Conservation (phyloP, 225 moss, liverwort and hornwort genomes). For the Pseudoscleropodium purum region DNA sequence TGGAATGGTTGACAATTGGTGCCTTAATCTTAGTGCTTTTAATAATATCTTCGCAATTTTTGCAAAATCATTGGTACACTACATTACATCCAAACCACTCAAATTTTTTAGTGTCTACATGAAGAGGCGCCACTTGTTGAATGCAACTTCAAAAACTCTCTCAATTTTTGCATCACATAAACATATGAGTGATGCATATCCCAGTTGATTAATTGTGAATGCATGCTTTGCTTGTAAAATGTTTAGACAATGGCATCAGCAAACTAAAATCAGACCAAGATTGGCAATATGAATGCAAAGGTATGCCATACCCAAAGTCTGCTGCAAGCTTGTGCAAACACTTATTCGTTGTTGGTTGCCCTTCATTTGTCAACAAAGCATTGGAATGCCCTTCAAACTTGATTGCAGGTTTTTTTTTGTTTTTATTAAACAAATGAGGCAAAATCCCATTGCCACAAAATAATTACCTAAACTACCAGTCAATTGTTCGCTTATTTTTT, state of each 20-base stretch:
- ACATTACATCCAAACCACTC: neutral
- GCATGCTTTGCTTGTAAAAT: neutral
- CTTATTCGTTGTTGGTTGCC: neutral
- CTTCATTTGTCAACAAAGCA: neutral
- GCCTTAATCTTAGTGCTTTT: too few relatives aligned
- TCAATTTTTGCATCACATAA: neutral
- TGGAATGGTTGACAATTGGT: too few relatives aligned
- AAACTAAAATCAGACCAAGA: neutral
- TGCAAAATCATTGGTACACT: neutral
- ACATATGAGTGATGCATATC: fast-evolving
- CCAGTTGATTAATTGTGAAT: neutral
- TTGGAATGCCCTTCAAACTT: neutral
- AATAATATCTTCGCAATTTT: too few relatives aligned
- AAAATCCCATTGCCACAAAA: too few relatives aligned
- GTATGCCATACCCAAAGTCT: neutral
- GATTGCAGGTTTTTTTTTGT: neutral
- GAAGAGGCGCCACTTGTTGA: neutral
- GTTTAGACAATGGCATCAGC: neutral
- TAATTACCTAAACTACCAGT: too few relatives aligned
- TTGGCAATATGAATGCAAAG: neutral
- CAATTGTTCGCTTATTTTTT: too few relatives aligned
- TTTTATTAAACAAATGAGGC: too few relatives aligned
- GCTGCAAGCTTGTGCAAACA: neutral
- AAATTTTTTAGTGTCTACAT: neutral
- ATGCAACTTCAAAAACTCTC: neutral